Conservation (phyloP, 2,329 filamentous ascomycete species). For the Camptophora hylomeconis region DNA sequence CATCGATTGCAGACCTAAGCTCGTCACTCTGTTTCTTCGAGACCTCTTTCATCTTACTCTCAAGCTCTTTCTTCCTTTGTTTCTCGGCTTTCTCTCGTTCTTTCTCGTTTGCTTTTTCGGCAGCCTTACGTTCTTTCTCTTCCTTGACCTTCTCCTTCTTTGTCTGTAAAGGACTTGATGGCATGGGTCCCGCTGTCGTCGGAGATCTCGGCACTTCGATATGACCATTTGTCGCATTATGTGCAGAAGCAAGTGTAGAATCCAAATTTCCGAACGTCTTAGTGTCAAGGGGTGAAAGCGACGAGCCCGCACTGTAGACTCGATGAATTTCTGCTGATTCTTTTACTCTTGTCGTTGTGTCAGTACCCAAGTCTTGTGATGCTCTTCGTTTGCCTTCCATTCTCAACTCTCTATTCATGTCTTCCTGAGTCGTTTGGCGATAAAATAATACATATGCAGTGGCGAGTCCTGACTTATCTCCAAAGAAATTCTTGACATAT, state of each 20-base stretch:
- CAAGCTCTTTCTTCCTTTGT: slow-evolving; percentile 41
- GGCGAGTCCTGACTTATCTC: slow-evolving; percentile 77
- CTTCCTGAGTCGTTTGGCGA: slow-evolving; percentile 69
- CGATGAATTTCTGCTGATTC: slow-evolving; percentile 26
- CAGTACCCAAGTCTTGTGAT: slow-evolving; percentile 34
- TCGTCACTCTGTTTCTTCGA: slow-evolving; percentile 51
- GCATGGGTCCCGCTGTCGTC: too few species aligned
- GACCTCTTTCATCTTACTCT: slow-evolving; percentile 46
- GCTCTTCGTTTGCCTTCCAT: slow-evolving; percentile 48
- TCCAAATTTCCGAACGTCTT: slow-evolving; percentile 45
- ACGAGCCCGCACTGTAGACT: slow-evolving; percentile 26
- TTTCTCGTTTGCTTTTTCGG: slow-evolving; percentile 36
- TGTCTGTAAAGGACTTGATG: not conserved
- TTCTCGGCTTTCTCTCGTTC: slow-evolving; percentile 35
- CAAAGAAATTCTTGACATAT: slow-evolving; percentile 94
- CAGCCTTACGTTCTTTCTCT: slow-evolving; percentile 44
- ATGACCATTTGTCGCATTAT: slow-evolving; percentile 23
- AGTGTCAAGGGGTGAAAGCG: slow-evolving; percentile 24
- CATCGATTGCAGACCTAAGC: slow-evolving; percentile 49
- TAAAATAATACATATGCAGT: slow-evolving; percentile 97
- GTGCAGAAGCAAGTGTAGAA: slow-evolving; percentile 55
- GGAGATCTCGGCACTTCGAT: slow-evolving; percentile 11
- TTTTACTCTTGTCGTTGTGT: slow-evolving; percentile 21
- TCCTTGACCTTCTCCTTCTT: slow-evolving; percentile 38
- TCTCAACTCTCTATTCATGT: slow-evolving; percentile 65